A percentile compares a stretch with the other conserved stretches of the same genome.
Evolutionary conservation across 1,284 basidiomycete genomes (phyloP).

Genomic region (Moesziomyces sp.): DNA sequence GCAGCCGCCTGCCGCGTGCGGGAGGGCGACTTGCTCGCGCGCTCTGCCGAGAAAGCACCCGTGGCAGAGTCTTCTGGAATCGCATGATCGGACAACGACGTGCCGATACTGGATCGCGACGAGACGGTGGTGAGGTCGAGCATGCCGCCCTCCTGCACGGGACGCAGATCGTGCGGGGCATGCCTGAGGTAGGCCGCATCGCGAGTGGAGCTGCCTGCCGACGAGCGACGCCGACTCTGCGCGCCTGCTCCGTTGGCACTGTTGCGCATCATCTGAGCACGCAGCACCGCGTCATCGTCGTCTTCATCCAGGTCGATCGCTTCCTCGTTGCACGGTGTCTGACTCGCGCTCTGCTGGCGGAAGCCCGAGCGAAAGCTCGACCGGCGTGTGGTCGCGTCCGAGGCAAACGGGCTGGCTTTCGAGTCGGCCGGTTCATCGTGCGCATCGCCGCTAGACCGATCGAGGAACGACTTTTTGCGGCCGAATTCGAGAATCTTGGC

Average conservation of each 20-base stretch:
- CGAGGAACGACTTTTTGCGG: slow-evolving; percentile 38
- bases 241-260: not conserved
- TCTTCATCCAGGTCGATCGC: slow-evolving; percentile 51
- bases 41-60: slow-evolving; percentile 18
- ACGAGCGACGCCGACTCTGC: slow-evolving; percentile 27
- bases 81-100: slow-evolving; percentile 22
- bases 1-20: slow-evolving; percentile 13
- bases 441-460: slow-evolving; percentile 17
- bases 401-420: not conserved
- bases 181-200: slow-evolving; percentile 6
- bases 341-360: slow-evolving; percentile 10
- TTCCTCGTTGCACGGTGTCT: slow-evolving; percentile 36
- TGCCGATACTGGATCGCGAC: slow-evolving; percentile 36
- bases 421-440: slow-evolving; percentile 8
- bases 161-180: slow-evolving; percentile 28
- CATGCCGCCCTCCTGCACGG: slow-evolving; percentile 46
- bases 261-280: slow-evolving; percentile 21
- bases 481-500: slow-evolving; percentile 44
- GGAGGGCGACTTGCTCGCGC: slow-evolving; percentile 7
- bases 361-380: slow-evolving; percentile 27
- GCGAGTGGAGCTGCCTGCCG: slow-evolving; percentile 31
- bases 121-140: slow-evolving; percentile 33
- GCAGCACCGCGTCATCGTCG: slow-evolving; percentile 28
- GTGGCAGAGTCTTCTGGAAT: slow-evolving; percentile 15
- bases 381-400: slow-evolving; percentile 8